Evolutionary conservation across 2,329 filamentous ascomycete species (phyloP).

Genomic region (Tolypocladium amazonense): DNA sequence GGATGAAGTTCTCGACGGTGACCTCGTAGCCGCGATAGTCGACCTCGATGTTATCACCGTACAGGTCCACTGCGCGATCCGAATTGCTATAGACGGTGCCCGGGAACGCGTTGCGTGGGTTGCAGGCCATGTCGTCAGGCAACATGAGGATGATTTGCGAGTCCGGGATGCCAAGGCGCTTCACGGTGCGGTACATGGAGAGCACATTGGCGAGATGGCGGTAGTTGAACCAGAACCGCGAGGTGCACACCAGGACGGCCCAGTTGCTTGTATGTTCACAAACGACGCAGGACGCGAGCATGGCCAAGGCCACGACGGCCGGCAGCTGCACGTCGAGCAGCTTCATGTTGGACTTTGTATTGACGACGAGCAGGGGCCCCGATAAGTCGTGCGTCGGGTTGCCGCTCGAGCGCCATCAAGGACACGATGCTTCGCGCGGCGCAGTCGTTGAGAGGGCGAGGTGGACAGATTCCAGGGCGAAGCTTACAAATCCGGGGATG

Average conservation of each 20-base stretch:
- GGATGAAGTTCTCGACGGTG: constrained; percentile 97
- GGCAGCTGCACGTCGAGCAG: constrained; percentile 33
- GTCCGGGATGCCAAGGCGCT: constrained; percentile 93
- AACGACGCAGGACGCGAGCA: constrained; percentile 35
- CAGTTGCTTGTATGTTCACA: constrained; percentile 95
- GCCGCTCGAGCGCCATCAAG: neutral
- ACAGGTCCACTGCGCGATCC: constrained; percentile 87
- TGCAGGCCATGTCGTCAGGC: constrained; percentile 99
- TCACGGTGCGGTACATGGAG: constrained; percentile 94
- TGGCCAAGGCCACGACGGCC: constrained; percentile 34
- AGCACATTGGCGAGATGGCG: constrained; percentile 95
- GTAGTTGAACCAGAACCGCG: constrained; percentile 99
- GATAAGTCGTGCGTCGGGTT: neutral
- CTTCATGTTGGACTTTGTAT: constrained; percentile 33
- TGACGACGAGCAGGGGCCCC: neutral
- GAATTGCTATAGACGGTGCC: constrained; percentile 98
- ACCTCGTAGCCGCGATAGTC: constrained; percentile 98
- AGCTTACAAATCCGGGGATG: neutral
- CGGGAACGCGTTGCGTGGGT: constrained; percentile 94
- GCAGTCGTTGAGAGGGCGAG: neutral
- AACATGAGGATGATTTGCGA: constrained; percentile 99
- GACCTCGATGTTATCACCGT: constrained; percentile 98
- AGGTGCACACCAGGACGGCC: constrained; percentile 97
- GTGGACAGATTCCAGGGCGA: neutral
- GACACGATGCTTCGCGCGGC: neutral